phyloP scores from a whole-genome alignment of 768 basidiomycete genomes.

The Lactarius sanguifluus region DNA sequence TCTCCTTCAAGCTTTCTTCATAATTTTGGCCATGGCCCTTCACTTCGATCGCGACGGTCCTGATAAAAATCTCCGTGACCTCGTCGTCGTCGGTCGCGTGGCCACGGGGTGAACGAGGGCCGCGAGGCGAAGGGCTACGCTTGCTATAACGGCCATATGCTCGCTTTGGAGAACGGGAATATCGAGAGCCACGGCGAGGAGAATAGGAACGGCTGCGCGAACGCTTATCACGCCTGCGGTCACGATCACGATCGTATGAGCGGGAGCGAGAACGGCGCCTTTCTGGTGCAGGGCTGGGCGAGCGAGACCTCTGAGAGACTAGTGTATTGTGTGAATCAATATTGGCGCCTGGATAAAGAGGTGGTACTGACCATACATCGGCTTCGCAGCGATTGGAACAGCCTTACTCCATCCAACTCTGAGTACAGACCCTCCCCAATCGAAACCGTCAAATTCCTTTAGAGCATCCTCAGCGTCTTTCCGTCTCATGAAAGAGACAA shows the following conservation, averaged over 20 bases:
- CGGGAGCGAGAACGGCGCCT: slow-evolving; percentile 39
- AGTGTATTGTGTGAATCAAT: not conserved
- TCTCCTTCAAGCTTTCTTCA: slow-evolving; percentile 68
- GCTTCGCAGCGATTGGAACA: slow-evolving; percentile 76
- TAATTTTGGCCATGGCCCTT: slow-evolving; percentile 77
- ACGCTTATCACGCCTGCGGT: slow-evolving; percentile 36
- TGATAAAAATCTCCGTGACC: slow-evolving; percentile 82
- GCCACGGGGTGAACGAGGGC: slow-evolving; percentile 38
- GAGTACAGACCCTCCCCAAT: slow-evolving; percentile 89
- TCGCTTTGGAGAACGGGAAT: slow-evolving; percentile 43
- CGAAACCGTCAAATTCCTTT: slow-evolving; percentile 86
- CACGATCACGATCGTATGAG: slow-evolving; percentile 35
- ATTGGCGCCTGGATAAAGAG: not conserved
- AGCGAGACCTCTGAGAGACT: slow-evolving; percentile 27
- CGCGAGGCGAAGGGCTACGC: slow-evolving; percentile 49
- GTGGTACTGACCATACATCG: slow-evolving; percentile 68
- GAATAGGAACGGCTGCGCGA: slow-evolving; percentile 42
- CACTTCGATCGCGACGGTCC: slow-evolving; percentile 82
- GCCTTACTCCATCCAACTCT: slow-evolving; percentile 98
- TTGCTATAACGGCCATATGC: slow-evolving; percentile 36
- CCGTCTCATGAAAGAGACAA: slow-evolving; percentile 95
- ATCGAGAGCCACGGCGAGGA: slow-evolving; percentile 41
- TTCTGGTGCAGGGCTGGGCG: slow-evolving; percentile 39
- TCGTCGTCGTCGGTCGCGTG: slow-evolving; percentile 55
- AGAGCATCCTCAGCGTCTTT: slow-evolving; percentile 88